Conservation (phyloP, 225 moss, liverwort and hornwort genomes). For the Pseudoscleropodium purum region DNA sequence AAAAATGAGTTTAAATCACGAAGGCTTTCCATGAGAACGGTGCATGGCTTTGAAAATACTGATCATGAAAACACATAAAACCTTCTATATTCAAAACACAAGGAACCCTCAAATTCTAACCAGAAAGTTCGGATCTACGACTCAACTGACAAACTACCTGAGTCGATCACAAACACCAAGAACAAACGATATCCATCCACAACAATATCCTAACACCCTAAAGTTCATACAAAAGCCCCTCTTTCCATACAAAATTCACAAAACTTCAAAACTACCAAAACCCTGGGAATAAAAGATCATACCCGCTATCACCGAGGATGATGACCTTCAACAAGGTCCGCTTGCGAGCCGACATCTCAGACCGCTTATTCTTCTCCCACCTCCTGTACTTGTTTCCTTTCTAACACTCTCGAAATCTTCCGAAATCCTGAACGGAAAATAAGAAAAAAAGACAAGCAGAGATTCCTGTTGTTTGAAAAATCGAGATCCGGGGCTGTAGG, state of each 20-base stretch:
- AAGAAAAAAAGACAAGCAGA: not conserved
- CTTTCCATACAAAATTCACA: not conserved
- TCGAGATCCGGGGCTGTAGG: not conserved
- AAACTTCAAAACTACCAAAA: not conserved
- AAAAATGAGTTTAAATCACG: not conserved
- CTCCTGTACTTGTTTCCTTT: not conserved
- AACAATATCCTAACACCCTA: not conserved
- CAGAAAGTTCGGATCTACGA: not conserved
- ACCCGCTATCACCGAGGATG: conserved; percentile 98
- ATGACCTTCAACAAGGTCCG: conserved; percentile 92
- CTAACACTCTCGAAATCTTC: not conserved
- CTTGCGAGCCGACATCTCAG: conserved; percentile 88
- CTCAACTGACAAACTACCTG: not conserved
- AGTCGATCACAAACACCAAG: not conserved
- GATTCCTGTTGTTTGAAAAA: not conserved
- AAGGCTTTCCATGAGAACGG: not conserved
- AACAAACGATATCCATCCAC: not conserved
- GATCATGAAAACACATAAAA: not conserved
- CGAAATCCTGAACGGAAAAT: not conserved
- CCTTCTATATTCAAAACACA: not conserved
- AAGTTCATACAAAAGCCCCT: not conserved
- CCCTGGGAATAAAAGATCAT: not conserved
- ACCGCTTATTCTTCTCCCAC: not conserved
- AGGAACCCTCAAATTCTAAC: not conserved
- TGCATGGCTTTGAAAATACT: not conserved